Base-by-base conservation (phyloP, 2,329 filamentous ascomycete species). In the Torrubiellomyces zombiae region DNA sequence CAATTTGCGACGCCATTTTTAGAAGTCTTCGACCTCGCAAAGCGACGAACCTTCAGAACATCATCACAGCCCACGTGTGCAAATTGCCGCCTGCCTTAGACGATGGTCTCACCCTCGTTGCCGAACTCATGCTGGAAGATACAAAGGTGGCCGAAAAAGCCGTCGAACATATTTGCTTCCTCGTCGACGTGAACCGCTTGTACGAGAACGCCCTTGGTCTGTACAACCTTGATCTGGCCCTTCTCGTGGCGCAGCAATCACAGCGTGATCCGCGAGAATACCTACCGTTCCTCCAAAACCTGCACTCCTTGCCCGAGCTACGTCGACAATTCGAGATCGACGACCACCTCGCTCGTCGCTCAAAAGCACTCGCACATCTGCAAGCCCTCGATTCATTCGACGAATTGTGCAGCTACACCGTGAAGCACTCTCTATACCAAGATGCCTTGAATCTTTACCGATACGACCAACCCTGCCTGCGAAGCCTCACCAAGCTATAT, bases 231-330 rank as follows among this genome's bases (percentile, higher is more conserved):
- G 82, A 93, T 8, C 68, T 98, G 6, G 75, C 86, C 4, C 61
- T 98, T 8, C 60, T 94, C 5, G 80, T 98, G 9, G 89, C 89
- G 1, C 89, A 98, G 43, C 85, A 94, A 44, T 89, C 85, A 0
- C 89, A 98, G 50, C 81, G 86, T 44, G 89, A 98, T 39, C 89
- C 89, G 2, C 64, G 83, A 37, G 89, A 98, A 48, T 98, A 98
- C 39, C 67, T 95, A 6, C 89, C 89, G 4, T 95, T 95, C 44
- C 70, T 98, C 25, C 85, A 93, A 43, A 74, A 74, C 18, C 63
- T 98, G 3, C 81, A 94, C 45, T 64, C 74, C 32, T 63, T 91
- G 37, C 54, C 76, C 0, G 61, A 69, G 8, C 49, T 78, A 8
- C 71, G 82, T 12, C 72, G 81, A 21, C 67, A 73, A 26, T 93